Base-by-base conservation (phyloP, 139 green algal genomes). In the Coelastrella sp. region DNA sequence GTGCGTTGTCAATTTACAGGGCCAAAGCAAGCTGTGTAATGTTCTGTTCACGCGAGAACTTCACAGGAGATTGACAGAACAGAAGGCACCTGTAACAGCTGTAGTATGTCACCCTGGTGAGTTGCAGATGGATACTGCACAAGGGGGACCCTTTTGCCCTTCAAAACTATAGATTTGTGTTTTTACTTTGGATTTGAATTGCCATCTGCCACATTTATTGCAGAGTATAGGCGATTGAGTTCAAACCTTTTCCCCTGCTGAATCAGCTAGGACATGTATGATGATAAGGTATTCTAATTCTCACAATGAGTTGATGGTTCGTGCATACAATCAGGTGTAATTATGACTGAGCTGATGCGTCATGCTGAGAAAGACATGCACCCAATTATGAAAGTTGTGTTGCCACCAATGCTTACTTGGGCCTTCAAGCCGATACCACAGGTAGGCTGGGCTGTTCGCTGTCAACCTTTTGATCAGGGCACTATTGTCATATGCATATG, bases 11-110 rank as follows among this genome's bases (percentile, higher is more conserved):
- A 25, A 5, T 69, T 8, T 57, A 53, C 75, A 82, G 75, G 89
- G 90, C 30, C 87, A 94, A 64, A 87, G 69, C 68, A 94, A 95
- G 87, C 83, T 92, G 43, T 86, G 73, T 81, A 94, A 95, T 78
- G 75, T 95, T 30, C 86, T 94, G 48, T 88, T 91, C 64, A 57
- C 86, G 0, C 59, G 91, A 37, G 68, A 93, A 35, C 84, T 93
- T 17, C 83, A 88, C 48, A 30, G 74, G 21, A 48, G 85, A 43
- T 66, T 89, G 83, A 75, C 86, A 2, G 66, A 50, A 23, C 4
- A 67, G 27, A 1, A 17, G 4, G 57, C 32, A 25, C 74, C 64
- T 7, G 23, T 87, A 1, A 34, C 37, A 41, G 66, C 63, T 35
- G 78, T 85, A 4, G 79, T 67, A 6, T 84, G 84, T 74, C 86